A percentile compares a stretch with the other conserved stretches of the same genome.
Conservation (phyloP, 1,284 basidiomycete genomes). For the Earliella scabrosa region DNA sequence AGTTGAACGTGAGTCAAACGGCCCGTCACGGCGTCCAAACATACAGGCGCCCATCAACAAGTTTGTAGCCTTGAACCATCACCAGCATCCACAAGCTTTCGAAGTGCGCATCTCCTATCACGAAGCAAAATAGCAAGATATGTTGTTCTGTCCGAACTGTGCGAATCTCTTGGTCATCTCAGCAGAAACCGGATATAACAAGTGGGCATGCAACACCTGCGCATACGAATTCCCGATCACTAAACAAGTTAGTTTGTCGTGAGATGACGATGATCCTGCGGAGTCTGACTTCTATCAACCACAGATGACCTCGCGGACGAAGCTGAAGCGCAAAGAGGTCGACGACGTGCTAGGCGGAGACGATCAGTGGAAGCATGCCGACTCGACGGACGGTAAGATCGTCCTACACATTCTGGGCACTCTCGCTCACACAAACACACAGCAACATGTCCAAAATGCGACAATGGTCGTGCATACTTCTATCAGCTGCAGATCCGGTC, state of each 20-base stretch:
- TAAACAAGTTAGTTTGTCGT: constrained; percentile 58
- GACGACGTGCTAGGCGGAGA: constrained; percentile 95
- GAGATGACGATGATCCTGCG: too few relatives aligned
- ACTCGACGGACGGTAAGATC: constrained; percentile 75
- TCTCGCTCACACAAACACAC: background rate
- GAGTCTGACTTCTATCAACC: background rate
- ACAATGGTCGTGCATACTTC: constrained; percentile 88
- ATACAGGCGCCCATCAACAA: too few relatives aligned
- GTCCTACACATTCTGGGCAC: background rate
- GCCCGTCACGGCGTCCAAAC: too few relatives aligned
- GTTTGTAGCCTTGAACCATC: too few relatives aligned
- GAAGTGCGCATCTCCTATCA: background rate
- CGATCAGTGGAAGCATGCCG: constrained; percentile 95
- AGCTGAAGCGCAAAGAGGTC: constrained; percentile 83
- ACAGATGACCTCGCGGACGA: constrained; percentile 88
- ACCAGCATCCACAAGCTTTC: too few relatives aligned
- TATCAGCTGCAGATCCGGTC: constrained; percentile 96
- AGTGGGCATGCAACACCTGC: constrained; percentile 93
- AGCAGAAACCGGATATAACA: constrained; percentile 75
- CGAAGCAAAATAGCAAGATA: background rate
- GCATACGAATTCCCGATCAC: constrained; percentile 92
- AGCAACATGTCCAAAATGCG: constrained; percentile 91
- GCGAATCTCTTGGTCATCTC: constrained; percentile 90
- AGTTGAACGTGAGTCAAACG: too few relatives aligned
- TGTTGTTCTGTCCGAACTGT: constrained; percentile 95